Evolutionary conservation across 768 basidiomycete species (phyloP).

Genomic region (Cytidiella melzeri): DNA sequence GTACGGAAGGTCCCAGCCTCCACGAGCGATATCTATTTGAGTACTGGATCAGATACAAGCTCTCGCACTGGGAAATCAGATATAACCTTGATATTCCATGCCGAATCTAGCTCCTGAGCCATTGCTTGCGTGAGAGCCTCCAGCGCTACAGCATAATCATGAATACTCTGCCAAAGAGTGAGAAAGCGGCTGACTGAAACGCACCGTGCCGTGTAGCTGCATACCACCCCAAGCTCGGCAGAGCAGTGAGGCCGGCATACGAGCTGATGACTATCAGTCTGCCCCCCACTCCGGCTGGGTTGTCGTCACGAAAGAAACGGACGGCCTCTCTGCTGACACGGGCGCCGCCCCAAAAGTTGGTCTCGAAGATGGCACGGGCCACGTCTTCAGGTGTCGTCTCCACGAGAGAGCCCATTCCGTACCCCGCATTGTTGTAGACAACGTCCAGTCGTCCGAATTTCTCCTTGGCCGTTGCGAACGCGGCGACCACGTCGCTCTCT

Average conservation of each 20-base stretch:
- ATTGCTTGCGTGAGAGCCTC: slow-evolving; percentile 35
- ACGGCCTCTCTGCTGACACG: slow-evolving; percentile 14
- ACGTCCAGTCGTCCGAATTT: slow-evolving; percentile 40
- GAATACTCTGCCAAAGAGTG: too few species aligned
- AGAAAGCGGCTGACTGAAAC: slow-evolving; percentile 6
- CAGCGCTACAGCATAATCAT: slow-evolving; percentile 21
- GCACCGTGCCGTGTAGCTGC: slow-evolving; percentile 13
- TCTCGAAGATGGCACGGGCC: slow-evolving; percentile 33
- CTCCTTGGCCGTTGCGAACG: slow-evolving; percentile 29
- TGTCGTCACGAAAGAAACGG: slow-evolving; percentile 33
- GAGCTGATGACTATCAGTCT: slow-evolving; percentile 7
- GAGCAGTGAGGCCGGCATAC: background rate
- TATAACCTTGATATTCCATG: slow-evolving; percentile 46
- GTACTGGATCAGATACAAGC: too few species aligned
- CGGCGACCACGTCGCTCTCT: slow-evolving; percentile 25
- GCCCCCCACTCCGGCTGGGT: slow-evolving; percentile 28
- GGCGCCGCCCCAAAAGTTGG: slow-evolving; percentile 22
- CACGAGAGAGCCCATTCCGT: slow-evolving; percentile 27
- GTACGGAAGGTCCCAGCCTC: slow-evolving; percentile 16
- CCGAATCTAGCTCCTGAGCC: slow-evolving; percentile 35
- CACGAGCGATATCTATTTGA: slow-evolving; percentile 18
- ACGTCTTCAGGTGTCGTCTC: slow-evolving; percentile 31
- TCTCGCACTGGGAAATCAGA: too few species aligned
- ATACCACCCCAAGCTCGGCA: slow-evolving; percentile 8
- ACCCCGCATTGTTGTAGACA: slow-evolving; percentile 40